Evolutionary conservation across 208 protist species (phyloP), one percentile per base, ranked within the genome.

Genomic region (Strigomonas culicis): DNA sequence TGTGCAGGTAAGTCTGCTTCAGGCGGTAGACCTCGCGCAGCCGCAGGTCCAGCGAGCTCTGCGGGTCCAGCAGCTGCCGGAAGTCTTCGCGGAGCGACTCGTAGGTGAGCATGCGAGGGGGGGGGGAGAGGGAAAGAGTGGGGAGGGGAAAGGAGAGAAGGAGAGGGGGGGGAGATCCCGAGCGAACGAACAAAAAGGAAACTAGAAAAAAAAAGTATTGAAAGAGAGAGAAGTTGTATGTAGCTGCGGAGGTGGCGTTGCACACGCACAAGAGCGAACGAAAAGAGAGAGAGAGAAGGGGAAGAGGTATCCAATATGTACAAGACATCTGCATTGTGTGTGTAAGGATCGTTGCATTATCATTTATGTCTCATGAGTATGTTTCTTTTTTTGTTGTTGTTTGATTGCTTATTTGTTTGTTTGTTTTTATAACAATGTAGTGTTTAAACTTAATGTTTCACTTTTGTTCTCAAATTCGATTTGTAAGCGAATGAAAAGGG

Each of bases 11-110:
- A 17, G 68, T 58, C 58, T 92, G 76, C 71, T 95, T 94, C 30
- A 97, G 74, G 32, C 82, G 79, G 77, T 97, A 94, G 4, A 97
- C 57, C 74, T 93, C 86, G 15, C 92, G 88, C 66, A 89, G 85
- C 70, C 88, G 83, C 63, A 83, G 86, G 74, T 88, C 84, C 11
- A 97, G 83, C 11, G 89, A 77, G 62, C 82, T 86, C 41, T 75
- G 46, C 1, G 82, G 83, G 59, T 95, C 82, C 24, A 95, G 77
- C 25, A 95, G 72, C 53, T 78, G 77, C 27, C 68, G 77, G 64
- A 82, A 95, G 39, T 86, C 77, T 66, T 68, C 72, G 60, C 72
- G 75, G 19, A 80, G 77, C 61, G 82, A 67, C 61, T 77, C 72
- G 21, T 86, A 36, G 22, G 75, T 82, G 36, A 61, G 74, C 0